These are phyloP conservation scores for Sphaerulina musiva DNA, from an alignment of 2,329 filamentous ascomycete genomes.

Conservation along the genomic window DNA sequence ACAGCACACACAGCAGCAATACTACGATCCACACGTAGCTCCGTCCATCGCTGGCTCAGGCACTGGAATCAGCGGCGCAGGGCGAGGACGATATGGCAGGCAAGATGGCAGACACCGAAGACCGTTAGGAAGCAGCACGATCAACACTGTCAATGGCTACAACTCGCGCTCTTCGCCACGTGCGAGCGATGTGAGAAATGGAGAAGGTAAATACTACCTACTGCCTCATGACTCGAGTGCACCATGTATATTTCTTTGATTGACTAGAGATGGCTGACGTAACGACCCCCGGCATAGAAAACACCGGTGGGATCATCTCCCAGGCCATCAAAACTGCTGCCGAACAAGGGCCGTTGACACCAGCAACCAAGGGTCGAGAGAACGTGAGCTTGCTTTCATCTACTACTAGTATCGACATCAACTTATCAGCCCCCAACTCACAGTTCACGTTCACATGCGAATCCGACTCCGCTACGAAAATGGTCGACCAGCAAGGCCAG, in stretches of 20 bases:
- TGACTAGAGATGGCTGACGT: constrained; percentile 15
- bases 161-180: constrained; percentile 18
- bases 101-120: constrained; percentile 38
- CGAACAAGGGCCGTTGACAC: constrained; percentile 52
- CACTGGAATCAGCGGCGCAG: constrained; percentile 74
- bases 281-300: constrained; percentile 43
- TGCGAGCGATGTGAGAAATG: constrained; percentile 17
- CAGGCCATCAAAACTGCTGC: constrained; percentile 85
- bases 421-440: constrained; percentile 62
- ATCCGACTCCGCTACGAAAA: constrained; percentile 73
- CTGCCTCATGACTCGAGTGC: background rate
- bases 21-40: constrained; percentile 48
- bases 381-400: constrained; percentile 70
- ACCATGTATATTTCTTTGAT: constrained; percentile 1
- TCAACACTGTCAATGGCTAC: constrained; percentile 39
- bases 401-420: constrained; percentile 33
- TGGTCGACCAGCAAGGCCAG: constrained; percentile 43
- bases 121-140: constrained; percentile 39
- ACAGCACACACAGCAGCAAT: constrained; percentile 37
- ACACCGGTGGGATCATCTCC: constrained; percentile 69
- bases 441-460: constrained; percentile 97
- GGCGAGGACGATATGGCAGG: constrained; percentile 75
- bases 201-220: constrained; percentile 21
- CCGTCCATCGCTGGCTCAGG: constrained; percentile 41
- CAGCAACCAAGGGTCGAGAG: constrained; percentile 61